Evolutionary conservation across 2,329 filamentous ascomycete species (phyloP), one percentile per base, ranked within the genome.

Genomic region (Didymellaceae sp.): DNA sequence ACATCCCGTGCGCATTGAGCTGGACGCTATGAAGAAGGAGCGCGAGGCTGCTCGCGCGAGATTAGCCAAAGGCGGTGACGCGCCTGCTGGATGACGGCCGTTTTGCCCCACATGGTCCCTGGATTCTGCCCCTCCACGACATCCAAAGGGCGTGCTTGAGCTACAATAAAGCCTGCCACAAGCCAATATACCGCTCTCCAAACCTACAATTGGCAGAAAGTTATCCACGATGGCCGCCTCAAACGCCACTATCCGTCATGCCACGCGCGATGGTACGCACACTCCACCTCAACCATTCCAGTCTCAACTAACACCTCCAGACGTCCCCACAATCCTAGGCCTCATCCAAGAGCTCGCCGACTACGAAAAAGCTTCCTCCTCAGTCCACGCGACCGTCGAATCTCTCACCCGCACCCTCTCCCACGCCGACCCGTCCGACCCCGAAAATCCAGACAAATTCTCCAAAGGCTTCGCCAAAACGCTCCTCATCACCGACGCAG

Each of bases 341-440:
- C 80, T 97, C 67, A 91, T 97, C 75, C 82, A 85, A 45, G 93
- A 91, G 68, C 86, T 97, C 7, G 93, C 93, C 61, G 84, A 86
- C 62, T 96, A 97, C 78, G 91, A 97, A 73, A 86, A 93, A 21
- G 88, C 89, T 65, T 78, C 86, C 2, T 78, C 86, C 62, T 77
- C 79, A 59, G 91, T 96, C 58, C 81, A 90, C 69, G 91, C 93
- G 0, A 97, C 91, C 20, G 82, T 89, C 57, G 82, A 86, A 24
- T 85, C 83, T 18, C 86, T 97, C 26, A 75, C 80, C 7, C 77
- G 80, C 25, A 96, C 91, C 17, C 86, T 97, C 59, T 89, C 90
- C 35, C 95, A 96, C 72, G 87, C 87, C 71, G 77, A 57, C 71
- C 75, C 47, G 1, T 64, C 74, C 5, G 56, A 65, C 45, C 60